phyloP scores from a whole-genome alignment of 2,329 filamentous ascomycete species.

The Didymella exigua region DNA sequence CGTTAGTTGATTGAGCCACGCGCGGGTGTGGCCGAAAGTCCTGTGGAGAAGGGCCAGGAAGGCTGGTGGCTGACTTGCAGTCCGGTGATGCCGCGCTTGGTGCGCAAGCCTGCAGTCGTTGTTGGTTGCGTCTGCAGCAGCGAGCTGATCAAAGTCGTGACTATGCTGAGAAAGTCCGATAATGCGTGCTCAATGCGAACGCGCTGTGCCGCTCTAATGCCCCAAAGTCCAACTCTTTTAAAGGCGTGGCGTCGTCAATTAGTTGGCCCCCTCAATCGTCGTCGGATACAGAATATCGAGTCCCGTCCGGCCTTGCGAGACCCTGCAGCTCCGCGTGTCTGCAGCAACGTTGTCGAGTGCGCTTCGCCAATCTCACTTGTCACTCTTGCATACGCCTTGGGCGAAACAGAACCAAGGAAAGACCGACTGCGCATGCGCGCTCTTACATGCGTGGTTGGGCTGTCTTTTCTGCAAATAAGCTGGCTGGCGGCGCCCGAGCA shows the following conservation, averaged over 20 bases:
- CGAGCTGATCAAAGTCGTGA: not conserved
- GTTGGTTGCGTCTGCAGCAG: not conserved
- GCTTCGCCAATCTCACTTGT: slow-evolving; percentile 13
- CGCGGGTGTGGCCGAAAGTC: slow-evolving; percentile 5
- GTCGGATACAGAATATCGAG: slow-evolving; percentile 4
- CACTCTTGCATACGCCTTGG: slow-evolving; percentile 12
- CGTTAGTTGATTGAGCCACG: slow-evolving; percentile 23
- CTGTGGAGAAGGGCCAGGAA: not conserved
- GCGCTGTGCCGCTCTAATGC: not conserved
- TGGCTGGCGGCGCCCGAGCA: slow-evolving; percentile 30
- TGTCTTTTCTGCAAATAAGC: slow-evolving; percentile 26
- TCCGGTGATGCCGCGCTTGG: slow-evolving; percentile 2
- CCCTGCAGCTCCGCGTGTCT: slow-evolving; percentile 3
- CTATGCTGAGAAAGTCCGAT: not conserved
- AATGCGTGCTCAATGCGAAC: not conserved
- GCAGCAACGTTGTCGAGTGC: slow-evolving; percentile 10
- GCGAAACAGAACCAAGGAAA: slow-evolving; percentile 16
- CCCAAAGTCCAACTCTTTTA: slow-evolving; percentile 2
- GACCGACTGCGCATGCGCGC: slow-evolving; percentile 21
- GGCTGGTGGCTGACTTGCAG: slow-evolving; percentile 6
- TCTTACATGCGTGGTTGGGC: slow-evolving; percentile 38
- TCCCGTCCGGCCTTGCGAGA: slow-evolving; percentile 1
- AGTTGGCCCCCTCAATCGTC: not conserved
- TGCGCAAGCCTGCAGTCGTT: not conserved
- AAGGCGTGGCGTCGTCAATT: slow-evolving; percentile 9